Base-by-base conservation (phyloP, 805 yeast genomes). In the Metschnikowia hibisci region DNA sequence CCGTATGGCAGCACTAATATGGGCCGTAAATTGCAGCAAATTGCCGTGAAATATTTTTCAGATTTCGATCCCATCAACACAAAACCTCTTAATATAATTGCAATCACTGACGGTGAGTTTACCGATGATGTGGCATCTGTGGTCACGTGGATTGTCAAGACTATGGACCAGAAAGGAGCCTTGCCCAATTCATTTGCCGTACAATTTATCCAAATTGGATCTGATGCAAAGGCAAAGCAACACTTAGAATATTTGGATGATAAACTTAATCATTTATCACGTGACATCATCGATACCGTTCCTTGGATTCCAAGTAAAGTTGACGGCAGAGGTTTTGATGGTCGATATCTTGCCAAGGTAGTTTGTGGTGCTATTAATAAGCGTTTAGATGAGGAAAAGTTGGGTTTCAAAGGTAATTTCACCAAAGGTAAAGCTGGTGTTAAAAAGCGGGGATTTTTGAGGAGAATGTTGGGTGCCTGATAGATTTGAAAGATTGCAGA, bases 101-200 rank as follows among this genome's bases (percentile, higher is more conserved):
- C 52, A n/a, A 50, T 50, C 30, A 50, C 54, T 2, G 54, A 50
- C 15, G 54, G 54, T 3, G 42, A 36, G 26, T 48, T 50, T 25
- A 39, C 52, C 9, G 52, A 48, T 28, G 54, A 50, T 22, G 52
- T 50, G 22, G 41, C 32, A 16, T 39, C 47, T 8, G 50, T 46
- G 20, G 40, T 50, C 23, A 37, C 36, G 13, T 50, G 54, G 54
- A 50, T 50, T 10, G 50, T 46, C 18, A 23, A 41, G 16, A 43
- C 46, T 31, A 36, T 50, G 42, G 54, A 48, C 6, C 32, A 25
- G 14, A 40, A 32, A 5, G 37, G 39, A 11, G 47, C 50, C 6
- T 35, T 43, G 34, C 50, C 48, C 29, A 48, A 50, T 28, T 41
- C 46, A n/a, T 43, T 50, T 28, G 50, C 50, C 6, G 44, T 50